Evolutionary conservation across 177 flowering plant genomes (phyloP), one percentile per base, ranked within the genome.

Genomic region (Telopea speciosissima): DNA sequence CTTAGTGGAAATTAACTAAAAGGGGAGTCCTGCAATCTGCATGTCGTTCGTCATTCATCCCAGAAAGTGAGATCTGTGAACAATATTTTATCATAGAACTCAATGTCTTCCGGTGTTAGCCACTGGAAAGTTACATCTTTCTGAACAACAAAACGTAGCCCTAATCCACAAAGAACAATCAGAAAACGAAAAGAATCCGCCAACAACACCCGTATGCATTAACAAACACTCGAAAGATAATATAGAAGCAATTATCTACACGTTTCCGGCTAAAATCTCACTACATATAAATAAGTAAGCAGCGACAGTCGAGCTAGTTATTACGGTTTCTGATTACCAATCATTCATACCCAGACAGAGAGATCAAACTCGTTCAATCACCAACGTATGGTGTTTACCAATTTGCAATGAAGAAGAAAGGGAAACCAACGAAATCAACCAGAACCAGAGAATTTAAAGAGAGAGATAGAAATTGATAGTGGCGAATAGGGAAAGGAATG

Each of bases 401-500:
- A 58, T n/a, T 58, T 58, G 23, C n/a, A 16, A 3, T 36, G 40
- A 36, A 36, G 40, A 36, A 3, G 8, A 7, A 6, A 58, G 9
- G 13, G n/a, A 16, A n/a, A n/a, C 23, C 61, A 58, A 58, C 14
- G 23, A 58, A 52, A 52, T 56, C 61, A 58, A 17, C 9, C 19
- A 11, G 24, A 45, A 16, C 40, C 14, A 24, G 3, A 24, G 22
- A 23, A 9, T n/a, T 14, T 12, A 66, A 8, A 28, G 36, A 16
- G 5, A 11, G 26, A 24, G 2, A 28, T 36, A 36, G 8, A 44
- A 23, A 58, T 58, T 58, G 61, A 58, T 3, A 3, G 24, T 54
- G 12, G 31, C 9, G 40, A 33, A 23, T 24, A 33, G 24, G 40
- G n/a, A 40, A 45, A 13, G 45, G 28, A 49, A 31, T 63, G 89